These are phyloP conservation scores for Salvia miltiorrhiza DNA, from an alignment of 257 asterid species.

Conservation along the genomic window DNA sequence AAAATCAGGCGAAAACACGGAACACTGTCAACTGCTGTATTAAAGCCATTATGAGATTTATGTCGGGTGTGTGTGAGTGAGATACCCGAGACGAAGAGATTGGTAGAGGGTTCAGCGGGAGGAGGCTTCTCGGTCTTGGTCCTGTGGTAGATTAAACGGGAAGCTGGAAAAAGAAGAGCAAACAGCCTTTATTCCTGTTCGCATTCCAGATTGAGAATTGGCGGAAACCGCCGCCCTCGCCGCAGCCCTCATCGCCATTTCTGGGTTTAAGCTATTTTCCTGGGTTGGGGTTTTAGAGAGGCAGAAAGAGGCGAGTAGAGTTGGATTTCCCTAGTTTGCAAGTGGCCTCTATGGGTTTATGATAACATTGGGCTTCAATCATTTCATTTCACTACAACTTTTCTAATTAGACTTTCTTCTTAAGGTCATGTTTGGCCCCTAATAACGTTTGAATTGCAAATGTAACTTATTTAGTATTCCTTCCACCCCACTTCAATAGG, in stretches of 20 bases:
- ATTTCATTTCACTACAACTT: no score
- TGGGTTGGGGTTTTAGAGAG: conserved; percentile 21
- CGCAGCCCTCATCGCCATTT: conserved; percentile 60
- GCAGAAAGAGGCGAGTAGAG: neutral
- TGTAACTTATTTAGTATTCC: no score
- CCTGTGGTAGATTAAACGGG: conserved; percentile 50
- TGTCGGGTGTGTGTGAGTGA: neutral
- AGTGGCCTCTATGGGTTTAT: no score
- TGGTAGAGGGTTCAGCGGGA: conserved; percentile 74
- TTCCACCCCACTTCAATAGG: no score
- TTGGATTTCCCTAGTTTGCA: no score
- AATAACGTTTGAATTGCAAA: no score
- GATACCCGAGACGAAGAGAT: conserved; percentile 79
- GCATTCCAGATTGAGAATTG: conserved; percentile 27
- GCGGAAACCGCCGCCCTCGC: conserved; percentile 41
- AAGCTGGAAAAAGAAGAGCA: conserved; percentile 44
- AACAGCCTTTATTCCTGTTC: conserved; percentile 42
- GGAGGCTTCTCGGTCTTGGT: conserved; percentile 54
- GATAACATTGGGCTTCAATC: neutral
- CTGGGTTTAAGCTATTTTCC: conserved; percentile 17
- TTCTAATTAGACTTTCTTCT: no score
- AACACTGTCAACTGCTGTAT: neutral
- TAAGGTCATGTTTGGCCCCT: no score
- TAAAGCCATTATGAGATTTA: neutral
- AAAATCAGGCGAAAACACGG: neutral